These are phyloP conservation scores for Naganishia sp. DNA, from an alignment of 1,284 basidiomycete genomes.

Conservation along the genomic window DNA sequence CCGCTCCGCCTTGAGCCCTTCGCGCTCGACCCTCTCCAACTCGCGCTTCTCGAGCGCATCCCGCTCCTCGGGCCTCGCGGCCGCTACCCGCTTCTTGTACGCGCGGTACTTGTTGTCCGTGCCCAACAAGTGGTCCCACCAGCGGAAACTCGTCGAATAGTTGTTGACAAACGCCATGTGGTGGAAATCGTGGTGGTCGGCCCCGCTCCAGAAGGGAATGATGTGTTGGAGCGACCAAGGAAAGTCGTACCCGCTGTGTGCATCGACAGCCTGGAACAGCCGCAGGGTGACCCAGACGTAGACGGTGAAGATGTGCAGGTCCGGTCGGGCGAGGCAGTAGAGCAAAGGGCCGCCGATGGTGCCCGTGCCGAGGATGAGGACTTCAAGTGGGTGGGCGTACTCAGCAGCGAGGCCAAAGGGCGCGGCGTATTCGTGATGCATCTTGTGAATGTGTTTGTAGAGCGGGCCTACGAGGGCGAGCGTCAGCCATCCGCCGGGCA, in stretches of 20 bases:
- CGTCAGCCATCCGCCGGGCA: no score
- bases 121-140: constrained; percentile 83
- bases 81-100: constrained; percentile 66
- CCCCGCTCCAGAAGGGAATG: constrained; percentile 96
- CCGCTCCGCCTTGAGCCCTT: constrained; percentile 71
- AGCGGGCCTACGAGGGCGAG: constrained; percentile 56
- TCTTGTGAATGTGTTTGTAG: constrained; percentile 98
- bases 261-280: constrained; percentile 95
- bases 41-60: constrained; percentile 56
- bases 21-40: constrained; percentile 62
- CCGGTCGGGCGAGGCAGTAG: constrained; percentile 63
- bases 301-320: constrained; percentile 76
- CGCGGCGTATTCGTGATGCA: constrained; percentile 95
- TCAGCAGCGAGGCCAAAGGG: constrained; percentile 97
- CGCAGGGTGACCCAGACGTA: constrained; percentile 92
- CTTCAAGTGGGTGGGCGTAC: constrained; percentile 93
- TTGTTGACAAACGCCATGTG: constrained; percentile 71
- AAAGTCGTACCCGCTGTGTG: constrained; percentile 97
- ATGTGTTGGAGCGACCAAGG: constrained; percentile 96
- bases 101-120: constrained; percentile 76
- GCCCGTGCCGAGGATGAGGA: constrained; percentile 81
- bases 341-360: constrained; percentile 85
- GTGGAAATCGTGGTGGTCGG: constrained; percentile 97
- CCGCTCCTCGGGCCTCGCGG: constrained; percentile 59
- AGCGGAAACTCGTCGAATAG: constrained; percentile 87